Conservation (phyloP, 371 early-diverging fungal species). For the Caulochytrium protostelioides region DNA sequence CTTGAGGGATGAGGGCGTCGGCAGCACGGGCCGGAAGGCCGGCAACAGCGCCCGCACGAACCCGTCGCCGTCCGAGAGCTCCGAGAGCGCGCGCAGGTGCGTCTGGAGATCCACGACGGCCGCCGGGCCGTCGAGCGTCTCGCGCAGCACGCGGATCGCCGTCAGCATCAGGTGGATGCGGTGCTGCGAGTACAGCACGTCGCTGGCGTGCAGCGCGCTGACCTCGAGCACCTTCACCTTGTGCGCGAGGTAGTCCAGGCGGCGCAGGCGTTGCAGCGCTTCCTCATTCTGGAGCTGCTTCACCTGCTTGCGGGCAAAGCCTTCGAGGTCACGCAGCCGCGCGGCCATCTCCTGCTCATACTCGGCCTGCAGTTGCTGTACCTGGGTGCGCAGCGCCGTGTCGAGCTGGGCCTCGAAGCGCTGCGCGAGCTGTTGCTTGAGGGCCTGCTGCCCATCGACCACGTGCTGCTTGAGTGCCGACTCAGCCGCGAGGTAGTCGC, state of each 20-base stretch:
- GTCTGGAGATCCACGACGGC: slow-evolving; percentile 7
- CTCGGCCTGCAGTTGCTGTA: too few relatives aligned
- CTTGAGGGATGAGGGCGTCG: slow-evolving; percentile 2
- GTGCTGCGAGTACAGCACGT: slow-evolving; percentile 9
- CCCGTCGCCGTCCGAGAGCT: too few relatives aligned
- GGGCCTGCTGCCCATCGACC: too few relatives aligned
- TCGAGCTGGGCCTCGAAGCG: too few relatives aligned
- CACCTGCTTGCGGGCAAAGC: not conserved
- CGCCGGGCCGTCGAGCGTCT: slow-evolving; percentile 6
- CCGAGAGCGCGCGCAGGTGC: slow-evolving; percentile 2
- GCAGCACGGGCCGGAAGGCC: not conserved
- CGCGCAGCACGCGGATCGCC: slow-evolving; percentile 3
- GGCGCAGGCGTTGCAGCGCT: slow-evolving; percentile 47
- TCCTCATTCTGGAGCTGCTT: slow-evolving; percentile 1
- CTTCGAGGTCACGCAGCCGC: slow-evolving; percentile 1
- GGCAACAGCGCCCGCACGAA: not conserved
- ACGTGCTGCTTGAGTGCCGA: too few relatives aligned
- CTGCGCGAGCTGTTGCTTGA: too few relatives aligned
- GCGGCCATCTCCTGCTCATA: slow-evolving; percentile 4
- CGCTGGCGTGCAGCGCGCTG: slow-evolving; percentile 34
- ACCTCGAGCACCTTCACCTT: slow-evolving; percentile 51
- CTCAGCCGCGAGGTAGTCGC: too few relatives aligned
- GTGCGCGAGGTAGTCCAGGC: slow-evolving; percentile 50
- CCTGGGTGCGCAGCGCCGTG: too few relatives aligned
- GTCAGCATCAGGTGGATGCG: slow-evolving; percentile 2